Percentiles rank a stretch among this genome's conserved stretches.
Conservation (phyloP, 2,329 filamentous ascomycete genomes). For the Furcasterigmium furcatum region DNA sequence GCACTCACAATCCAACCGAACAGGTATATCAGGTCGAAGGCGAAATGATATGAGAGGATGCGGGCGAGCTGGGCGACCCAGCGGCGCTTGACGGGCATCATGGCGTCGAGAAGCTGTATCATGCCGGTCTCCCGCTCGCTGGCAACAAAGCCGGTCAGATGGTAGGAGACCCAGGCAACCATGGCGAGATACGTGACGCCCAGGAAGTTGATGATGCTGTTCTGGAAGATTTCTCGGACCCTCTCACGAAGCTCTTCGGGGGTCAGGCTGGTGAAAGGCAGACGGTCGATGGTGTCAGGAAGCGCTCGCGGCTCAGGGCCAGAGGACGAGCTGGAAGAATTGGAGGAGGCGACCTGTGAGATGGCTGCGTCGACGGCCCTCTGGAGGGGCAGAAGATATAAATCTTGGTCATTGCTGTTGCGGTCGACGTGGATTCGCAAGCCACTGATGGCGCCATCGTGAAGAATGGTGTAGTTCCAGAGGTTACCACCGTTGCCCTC, state of each 20-base stretch:
- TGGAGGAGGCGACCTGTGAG: constrained; percentile 34
- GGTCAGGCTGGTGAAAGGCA: constrained; percentile 25
- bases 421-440: constrained; percentile 51
- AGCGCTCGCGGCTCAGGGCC: neutral
- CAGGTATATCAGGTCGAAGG: constrained; percentile 66
- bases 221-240: constrained; percentile 59
- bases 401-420: constrained; percentile 58
- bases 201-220: constrained; percentile 60
- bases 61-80: constrained; percentile 34
- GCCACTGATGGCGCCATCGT: constrained; percentile 53
- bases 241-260: constrained; percentile 50
- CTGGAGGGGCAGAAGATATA: constrained; percentile 67
- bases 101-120: constrained; percentile 71
- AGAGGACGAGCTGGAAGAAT: neutral
- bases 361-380: constrained; percentile 66
- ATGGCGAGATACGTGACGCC: constrained; percentile 67
- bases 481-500: constrained; percentile 30
- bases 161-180: constrained; percentile 67
- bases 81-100: constrained; percentile 62
- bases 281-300: constrained; percentile 19
- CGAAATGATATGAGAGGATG: constrained; percentile 57
- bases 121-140: constrained; percentile 68
- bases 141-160: constrained; percentile 68
- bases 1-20: constrained; percentile 46
- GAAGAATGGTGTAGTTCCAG: constrained; percentile 74